Evolutionary conservation across 345 rosid species (phyloP), one percentile per base, ranked within the genome.

Genomic region (Citrus glauca): DNA sequence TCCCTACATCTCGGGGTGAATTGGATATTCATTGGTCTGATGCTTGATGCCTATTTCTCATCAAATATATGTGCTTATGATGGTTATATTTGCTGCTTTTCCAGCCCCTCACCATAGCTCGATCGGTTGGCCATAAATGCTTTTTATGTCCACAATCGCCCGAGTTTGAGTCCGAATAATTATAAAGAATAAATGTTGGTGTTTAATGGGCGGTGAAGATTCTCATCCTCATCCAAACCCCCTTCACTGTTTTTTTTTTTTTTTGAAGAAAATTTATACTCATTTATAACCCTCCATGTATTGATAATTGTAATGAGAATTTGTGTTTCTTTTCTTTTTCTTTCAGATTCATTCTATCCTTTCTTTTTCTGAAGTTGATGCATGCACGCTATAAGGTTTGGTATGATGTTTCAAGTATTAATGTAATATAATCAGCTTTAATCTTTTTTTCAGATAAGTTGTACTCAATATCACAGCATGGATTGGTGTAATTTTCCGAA

Each of bases 1-100:
- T 84, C 9, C 77, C 81, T 6, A 8, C 71, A 1, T 9, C 19
- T 4, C 22, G 68, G 62, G 84, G 83, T 16, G 63, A 32, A 1
- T 2, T 79, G 65, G 76, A 73, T 8, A 74, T 79, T 7, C 40
- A 25, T 13, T 82, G 87, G 79, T 76, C 77, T 56, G 82, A 84
- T 73, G 77, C 73, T 67, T 67, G 28, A 69, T 45, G 50, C 50
- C 50, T 45, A 3, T 10, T n/a, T 1, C 53, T n/a, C 20, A 3
- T 7, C 5, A 66, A 45, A 45, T 13, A 45, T 45, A 45, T 45
- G 50, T 33, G 45, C 72, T 40, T 25, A 19, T 33, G 10, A 33
- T 65, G 7, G 4, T 42, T 11, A 42, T 42, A 7, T 59, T 2
- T 9, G 1, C 0, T n/a, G 28, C 28, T 1, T 56, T 56, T 19